These are phyloP conservation scores for Pterocarpus santalinus DNA, from an alignment of 306 rosid genomes.

Conservation along the genomic window DNA sequence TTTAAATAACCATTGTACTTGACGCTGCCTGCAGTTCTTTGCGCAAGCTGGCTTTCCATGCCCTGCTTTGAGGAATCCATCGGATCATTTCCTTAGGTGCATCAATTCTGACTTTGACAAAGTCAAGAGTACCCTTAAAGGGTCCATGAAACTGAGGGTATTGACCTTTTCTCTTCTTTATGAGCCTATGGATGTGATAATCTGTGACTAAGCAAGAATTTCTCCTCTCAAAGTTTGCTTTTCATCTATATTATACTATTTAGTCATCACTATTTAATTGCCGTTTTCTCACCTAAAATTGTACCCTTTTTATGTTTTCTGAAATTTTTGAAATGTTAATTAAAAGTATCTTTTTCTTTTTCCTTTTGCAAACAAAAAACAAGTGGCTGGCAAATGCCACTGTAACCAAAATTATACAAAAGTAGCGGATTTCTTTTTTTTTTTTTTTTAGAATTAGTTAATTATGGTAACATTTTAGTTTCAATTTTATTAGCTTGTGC, in stretches of 20 bases:
- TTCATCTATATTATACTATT: not conserved
- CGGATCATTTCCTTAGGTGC: constrained; percentile 96
- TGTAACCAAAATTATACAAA: not conserved
- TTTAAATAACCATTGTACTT: not conserved
- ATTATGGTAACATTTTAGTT: constrained; percentile 7
- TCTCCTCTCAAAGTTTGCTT: not conserved
- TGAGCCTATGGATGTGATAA: not conserved
- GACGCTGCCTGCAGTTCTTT: constrained; percentile 75
- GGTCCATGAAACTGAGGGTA: constrained; percentile 96
- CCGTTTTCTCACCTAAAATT: not conserved
- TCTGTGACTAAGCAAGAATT: not conserved
- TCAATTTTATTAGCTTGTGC: not conserved
- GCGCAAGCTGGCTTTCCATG: constrained; percentile 98
- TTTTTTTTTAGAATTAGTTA: not conserved
- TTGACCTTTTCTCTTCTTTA: not conserved
- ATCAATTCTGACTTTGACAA: constrained; percentile 96
- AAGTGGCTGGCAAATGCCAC: no score
- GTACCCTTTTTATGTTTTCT: not conserved
- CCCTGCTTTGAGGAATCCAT: constrained; percentile 97
- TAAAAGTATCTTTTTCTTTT: no score
- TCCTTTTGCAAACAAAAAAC: no score
- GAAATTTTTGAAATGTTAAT: not conserved
- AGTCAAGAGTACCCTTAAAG: constrained; percentile 86
- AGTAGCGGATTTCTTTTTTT: not conserved
- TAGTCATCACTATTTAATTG: not conserved